A percentile compares a stretch with the other conserved stretches of the same genome.
Conservation (phyloP, 2,329 filamentous ascomycete species). For the Lasiodiplodia hormozganensis region DNA sequence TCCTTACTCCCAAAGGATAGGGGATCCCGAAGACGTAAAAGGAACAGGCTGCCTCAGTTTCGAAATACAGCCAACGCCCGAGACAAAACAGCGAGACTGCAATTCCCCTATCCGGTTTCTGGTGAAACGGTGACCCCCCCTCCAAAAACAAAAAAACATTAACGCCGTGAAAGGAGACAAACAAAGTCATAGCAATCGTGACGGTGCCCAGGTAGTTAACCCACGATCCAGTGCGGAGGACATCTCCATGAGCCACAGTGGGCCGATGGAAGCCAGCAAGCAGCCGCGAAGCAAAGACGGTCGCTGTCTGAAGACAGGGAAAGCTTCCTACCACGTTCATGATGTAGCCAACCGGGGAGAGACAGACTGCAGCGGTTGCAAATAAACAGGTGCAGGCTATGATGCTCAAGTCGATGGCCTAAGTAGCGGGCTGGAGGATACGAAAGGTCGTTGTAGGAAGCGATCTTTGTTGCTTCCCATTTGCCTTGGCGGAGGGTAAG, state of each 20-base stretch:
- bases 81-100: background rate
- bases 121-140: background rate
- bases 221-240: background rate
- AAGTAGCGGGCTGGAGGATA: slow-evolving; percentile 3
- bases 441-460: background rate
- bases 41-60: background rate
- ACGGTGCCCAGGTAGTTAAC: background rate
- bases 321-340: slow-evolving; percentile 13
- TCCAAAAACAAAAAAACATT: background rate
- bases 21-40: background rate
- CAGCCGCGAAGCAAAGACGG: slow-evolving; percentile 10
- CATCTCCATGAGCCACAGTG: background rate
- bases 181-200: slow-evolving; percentile 8
- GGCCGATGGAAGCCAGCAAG: slow-evolving; percentile 3
- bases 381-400: background rate
- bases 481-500: background rate
- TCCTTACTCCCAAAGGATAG: background rate
- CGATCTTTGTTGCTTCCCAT: slow-evolving; percentile 15
- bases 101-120: background rate
- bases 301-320: background rate
- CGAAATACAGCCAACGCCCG: background rate
- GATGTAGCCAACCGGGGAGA: background rate
- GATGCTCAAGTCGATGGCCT: background rate
- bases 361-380: background rate
- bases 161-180: slow-evolving; percentile 16